These are phyloP conservation scores for Lipomyces sp. DNA, from an alignment of 805 yeast genomes.

Conservation along the genomic window DNA sequence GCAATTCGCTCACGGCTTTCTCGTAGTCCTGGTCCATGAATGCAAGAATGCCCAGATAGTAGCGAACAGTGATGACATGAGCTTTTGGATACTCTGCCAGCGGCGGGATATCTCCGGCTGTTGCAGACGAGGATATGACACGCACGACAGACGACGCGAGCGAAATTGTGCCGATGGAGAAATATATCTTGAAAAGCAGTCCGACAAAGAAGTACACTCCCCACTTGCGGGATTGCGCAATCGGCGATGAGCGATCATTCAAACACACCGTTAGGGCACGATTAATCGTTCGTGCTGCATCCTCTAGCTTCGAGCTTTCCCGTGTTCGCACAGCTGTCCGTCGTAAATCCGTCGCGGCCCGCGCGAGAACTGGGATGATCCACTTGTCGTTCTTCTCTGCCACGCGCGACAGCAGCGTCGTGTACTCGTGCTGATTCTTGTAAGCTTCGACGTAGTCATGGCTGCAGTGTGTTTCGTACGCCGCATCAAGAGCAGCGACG, in stretches of 20 bases:
- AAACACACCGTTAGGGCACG: conserved; percentile 71
- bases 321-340: too few species aligned
- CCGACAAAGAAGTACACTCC: conserved; percentile 71
- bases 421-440: too few species aligned
- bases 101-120: conserved; percentile 48
- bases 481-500: too few species aligned
- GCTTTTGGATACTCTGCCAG: conserved; percentile 45
- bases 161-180: conserved; percentile 60
- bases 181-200: conserved; percentile 65
- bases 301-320: conserved; percentile 40
- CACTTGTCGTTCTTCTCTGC: conserved; percentile 18
- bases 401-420: conserved; percentile 9
- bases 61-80: conserved; percentile 60
- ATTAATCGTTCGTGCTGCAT: conserved; percentile 63
- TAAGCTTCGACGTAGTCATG: too few species aligned
- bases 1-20: conserved; percentile 51
- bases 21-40: conserved; percentile 61
- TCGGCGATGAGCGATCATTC: conserved; percentile 67
- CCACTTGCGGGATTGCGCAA: conserved; percentile 49
- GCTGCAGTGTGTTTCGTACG: too few species aligned
- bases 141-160: conserved; percentile 71
- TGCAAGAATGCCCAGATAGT: conserved; percentile 64
- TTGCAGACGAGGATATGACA: conserved; percentile 54
- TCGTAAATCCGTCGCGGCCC: too few species aligned
- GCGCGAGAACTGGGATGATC: conserved; percentile 24